Conservation (phyloP, 78 protist species). For the Dictyostelium intermedium region DNA sequence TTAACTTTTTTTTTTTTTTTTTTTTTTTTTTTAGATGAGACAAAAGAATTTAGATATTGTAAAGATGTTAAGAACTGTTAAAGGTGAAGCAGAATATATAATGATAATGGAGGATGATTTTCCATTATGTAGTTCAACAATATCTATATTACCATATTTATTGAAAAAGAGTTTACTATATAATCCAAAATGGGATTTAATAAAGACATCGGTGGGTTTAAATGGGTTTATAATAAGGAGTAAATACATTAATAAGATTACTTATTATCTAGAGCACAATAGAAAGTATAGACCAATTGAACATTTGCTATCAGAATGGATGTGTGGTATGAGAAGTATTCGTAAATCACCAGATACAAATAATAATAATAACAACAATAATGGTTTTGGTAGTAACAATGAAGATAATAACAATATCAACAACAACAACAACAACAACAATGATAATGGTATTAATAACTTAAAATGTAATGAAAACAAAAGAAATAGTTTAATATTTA, state of each 20-base stretch:
- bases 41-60: slow-evolving; percentile 8
- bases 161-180: slow-evolving; percentile 9
- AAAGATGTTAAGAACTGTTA: neutral
- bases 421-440: neutral
- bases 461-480: neutral
- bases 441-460: neutral
- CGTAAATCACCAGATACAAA: neutral
- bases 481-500: neutral
- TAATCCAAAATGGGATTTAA: slow-evolving; percentile 12
- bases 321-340: slow-evolving; percentile 57
- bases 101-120: slow-evolving; percentile 34
- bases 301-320: slow-evolving; percentile 23
- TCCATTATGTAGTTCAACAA: slow-evolving; percentile 3
- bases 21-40: neutral
- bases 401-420: neutral
- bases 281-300: slow-evolving; percentile 3
- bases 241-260: neutral
- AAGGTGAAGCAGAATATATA: neutral
- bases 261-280: neutral
- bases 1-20: neutral
- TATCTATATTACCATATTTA: slow-evolving; percentile 21
- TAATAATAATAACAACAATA: slow-evolving; percentile 7
- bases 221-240: slow-evolving; percentile 8
- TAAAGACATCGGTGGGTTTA: neutral
- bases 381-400: neutral